Evolutionary conservation across 352 stramenopile species (phyloP), one percentile per base, ranked within the genome.

Genomic region (Plasmopara muralis): DNA sequence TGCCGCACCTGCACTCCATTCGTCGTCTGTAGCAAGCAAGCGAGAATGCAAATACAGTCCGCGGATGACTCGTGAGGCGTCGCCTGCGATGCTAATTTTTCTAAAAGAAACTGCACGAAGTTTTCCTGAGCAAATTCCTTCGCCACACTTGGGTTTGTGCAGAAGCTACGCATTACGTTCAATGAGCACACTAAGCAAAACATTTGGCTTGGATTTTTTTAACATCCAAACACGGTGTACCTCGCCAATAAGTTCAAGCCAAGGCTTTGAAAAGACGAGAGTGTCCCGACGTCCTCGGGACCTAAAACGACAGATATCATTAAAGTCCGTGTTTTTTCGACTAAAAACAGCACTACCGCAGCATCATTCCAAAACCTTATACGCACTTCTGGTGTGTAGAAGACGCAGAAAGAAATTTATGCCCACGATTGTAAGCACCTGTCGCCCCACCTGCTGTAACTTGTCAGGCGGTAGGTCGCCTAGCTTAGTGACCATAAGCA

Each of bases 401-500:
- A 94, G 61, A 1, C 83, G 79, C 47, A 88, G 42, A 55, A 91
- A 92, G 57, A 94, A 94, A 35, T 47, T 68, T 39, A 65, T 56
- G 39, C 83, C 81, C 46, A 91, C 68, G 18, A 63, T 85, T 12
- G 70, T 60, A 9, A 92, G 64, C 41, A 92, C 79, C 40, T 84
- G 69, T 18, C 50, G 57, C 0, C 79, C 72, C 60, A 92, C 55
- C 34, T 71, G 54, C 54, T 75, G 70, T 43, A 85, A 59, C 16
- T 59, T 73, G 31, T 71, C 61, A 38, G 46, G 46, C 15, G 72
- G 55, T 16, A 90, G 52, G 7, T 76, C 56, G 16, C 55, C 55
- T 37, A 92, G 75, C 58, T 92, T 94, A 18, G 83, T 87, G 70
- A 91, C 59, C 83, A 94, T 94, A 34, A 92, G 70, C 66, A 94